Conservation (phyloP, 2,329 filamentous ascomycete genomes). For the Orbilia blumenaviensis region DNA sequence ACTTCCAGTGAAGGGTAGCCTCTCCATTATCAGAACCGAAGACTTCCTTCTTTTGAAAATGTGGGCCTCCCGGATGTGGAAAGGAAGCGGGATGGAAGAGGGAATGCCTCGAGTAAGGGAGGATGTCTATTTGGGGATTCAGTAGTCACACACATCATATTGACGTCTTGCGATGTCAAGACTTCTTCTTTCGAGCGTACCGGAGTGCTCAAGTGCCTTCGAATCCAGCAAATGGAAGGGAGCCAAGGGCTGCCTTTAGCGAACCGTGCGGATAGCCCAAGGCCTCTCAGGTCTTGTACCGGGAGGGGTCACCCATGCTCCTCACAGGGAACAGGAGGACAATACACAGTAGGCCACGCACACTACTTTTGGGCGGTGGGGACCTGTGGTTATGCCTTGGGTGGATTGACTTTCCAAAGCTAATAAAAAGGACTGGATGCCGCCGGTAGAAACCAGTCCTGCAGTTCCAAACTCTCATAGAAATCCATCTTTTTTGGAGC, state of each 20-base stretch:
- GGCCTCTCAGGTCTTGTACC: conserved; percentile 19
- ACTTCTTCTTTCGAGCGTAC: conserved; percentile 6
- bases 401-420: conserved; percentile 46
- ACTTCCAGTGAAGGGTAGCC: not conserved
- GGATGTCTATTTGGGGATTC: conserved; percentile 11
- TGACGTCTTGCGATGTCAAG: conserved; percentile 24
- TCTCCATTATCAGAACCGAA: not conserved
- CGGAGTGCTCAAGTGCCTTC: not conserved
- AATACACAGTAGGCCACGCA: conserved; percentile 49
- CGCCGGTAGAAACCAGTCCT: conserved; percentile 20
- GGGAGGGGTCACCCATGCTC: conserved; percentile 48
- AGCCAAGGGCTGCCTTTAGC: conserved; percentile 41
- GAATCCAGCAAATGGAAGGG: conserved; percentile 5
- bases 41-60: not conserved
- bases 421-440: conserved; percentile 36
- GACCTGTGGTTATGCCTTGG: not conserved
- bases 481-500: conserved; percentile 9
- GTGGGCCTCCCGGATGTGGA: conserved; percentile 15
- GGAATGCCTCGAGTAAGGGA: not conserved
- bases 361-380: conserved; percentile 37
- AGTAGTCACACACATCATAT: conserved; percentile 14
- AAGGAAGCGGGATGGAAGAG: conserved; percentile 7
- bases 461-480: conserved; percentile 2
- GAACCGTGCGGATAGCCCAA: conserved; percentile 45
- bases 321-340: conserved; percentile 22